Percentiles rank a stretch among this genome's conserved stretches.
Evolutionary conservation across 306 rosid species (phyloP).

Genomic region (Pyrus betulifolia): DNA sequence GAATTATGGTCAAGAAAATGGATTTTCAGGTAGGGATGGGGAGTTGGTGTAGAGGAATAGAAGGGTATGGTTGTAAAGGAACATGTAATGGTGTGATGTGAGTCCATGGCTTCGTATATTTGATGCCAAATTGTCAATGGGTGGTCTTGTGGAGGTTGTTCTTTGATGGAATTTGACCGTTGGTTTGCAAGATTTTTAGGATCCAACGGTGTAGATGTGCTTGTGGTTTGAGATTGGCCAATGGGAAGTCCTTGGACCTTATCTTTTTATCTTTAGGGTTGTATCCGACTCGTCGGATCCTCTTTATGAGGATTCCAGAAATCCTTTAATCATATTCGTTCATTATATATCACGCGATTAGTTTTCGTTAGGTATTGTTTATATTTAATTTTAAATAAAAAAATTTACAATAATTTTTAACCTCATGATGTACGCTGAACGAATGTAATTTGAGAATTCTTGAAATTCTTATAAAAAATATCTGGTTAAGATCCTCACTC

Average conservation of each 20-base stretch:
- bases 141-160: constrained; percentile 50
- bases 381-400: no score
- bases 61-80: not conserved
- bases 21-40: not conserved
- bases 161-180: constrained; percentile 24
- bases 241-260: constrained; percentile 36
- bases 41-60: not conserved
- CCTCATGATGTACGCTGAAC: accelerated
- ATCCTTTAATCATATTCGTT: accelerated
- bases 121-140: constrained; percentile 7
- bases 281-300: constrained; percentile 8
- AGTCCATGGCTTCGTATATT: constrained; percentile 38
- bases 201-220: constrained; percentile 32
- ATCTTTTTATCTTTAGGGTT: constrained; percentile 62
- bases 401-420: no score
- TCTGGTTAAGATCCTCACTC: accelerated
- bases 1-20: not conserved
- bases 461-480: accelerated
- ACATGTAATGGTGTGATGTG: constrained; percentile 14
- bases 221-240: constrained; percentile 25
- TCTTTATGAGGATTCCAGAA: accelerated
- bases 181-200: constrained; percentile 31
- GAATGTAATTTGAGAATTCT: accelerated
- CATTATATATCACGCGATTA: accelerated
- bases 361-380: accelerated